phyloP scores from a whole-genome alignment of 805 yeast species.

The Dipodascopsis uninucleata region DNA sequence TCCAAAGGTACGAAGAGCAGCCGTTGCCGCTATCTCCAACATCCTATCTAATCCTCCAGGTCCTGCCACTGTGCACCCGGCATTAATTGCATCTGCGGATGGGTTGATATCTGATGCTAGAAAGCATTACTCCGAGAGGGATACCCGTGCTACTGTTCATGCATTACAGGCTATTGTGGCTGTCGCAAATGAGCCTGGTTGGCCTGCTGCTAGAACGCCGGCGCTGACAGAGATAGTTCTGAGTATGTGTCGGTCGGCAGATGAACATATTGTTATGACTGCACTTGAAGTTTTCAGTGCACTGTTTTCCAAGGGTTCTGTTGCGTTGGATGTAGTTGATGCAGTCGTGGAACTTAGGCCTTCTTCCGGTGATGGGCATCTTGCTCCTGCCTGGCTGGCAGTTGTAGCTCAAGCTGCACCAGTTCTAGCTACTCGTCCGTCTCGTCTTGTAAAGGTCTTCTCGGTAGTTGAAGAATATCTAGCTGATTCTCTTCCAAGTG shows the following conservation, averaged over 20 bases:
- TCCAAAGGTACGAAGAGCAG: constrained; percentile 94
- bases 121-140: constrained; percentile 39
- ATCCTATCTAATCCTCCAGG: constrained; percentile 69
- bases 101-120: constrained; percentile 57
- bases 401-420: constrained; percentile 71
- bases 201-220: constrained; percentile 73
- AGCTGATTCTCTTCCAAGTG: constrained; percentile 54
- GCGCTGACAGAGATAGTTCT: constrained; percentile 71
- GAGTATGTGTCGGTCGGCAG: constrained; percentile 73
- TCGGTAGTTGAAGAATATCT: constrained; percentile 60
- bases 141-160: constrained; percentile 49
- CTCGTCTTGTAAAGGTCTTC: constrained; percentile 57
- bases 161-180: constrained; percentile 69
- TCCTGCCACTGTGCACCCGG: constrained; percentile 75
- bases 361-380: constrained; percentile 71
- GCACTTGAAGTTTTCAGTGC: constrained; percentile 84
- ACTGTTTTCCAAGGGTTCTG: constrained; percentile 60
- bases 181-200: constrained; percentile 62
- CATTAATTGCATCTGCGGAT: constrained; percentile 65
- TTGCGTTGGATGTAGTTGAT: constrained; percentile 50
- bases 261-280: constrained; percentile 76
- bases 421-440: constrained; percentile 52
- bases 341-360: constrained; percentile 79
- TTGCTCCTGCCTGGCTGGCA: constrained; percentile 94
- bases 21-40: constrained; percentile 76